Percentiles rank a stretch among this genome's conserved stretches.
Evolutionary conservation across 1,284 basidiomycete species (phyloP).

Genomic region (Ustilago vetiveriae): DNA sequence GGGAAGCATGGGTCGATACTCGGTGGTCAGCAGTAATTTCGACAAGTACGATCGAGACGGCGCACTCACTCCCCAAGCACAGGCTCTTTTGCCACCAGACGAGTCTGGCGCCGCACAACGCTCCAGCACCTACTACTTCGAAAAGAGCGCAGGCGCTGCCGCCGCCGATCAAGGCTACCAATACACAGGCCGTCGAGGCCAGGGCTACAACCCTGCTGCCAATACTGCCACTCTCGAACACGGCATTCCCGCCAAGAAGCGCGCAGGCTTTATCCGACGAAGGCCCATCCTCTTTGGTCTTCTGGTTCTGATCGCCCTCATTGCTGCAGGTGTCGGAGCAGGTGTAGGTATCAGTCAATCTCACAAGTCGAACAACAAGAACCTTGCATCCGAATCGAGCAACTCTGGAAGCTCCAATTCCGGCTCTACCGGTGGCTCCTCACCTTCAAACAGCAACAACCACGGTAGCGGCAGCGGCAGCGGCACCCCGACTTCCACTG

Average conservation of each 20-base stretch:
- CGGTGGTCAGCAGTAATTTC: conserved; percentile 22
- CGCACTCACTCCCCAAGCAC: conserved; percentile 22
- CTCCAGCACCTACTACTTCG: conserved; percentile 48
- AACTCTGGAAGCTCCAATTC: conserved; percentile 5
- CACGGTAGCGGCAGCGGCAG: conserved; percentile 3
- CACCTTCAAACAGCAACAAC: conserved; percentile 3
- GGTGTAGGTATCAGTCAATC: conserved; percentile 38
- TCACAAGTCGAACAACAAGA: conserved; percentile 40
- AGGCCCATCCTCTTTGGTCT: conserved; percentile 33
- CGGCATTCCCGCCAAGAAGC: conserved; percentile 14
- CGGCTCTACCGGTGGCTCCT: conserved; percentile 8
- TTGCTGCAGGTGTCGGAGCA: conserved; percentile 44
- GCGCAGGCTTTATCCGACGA: conserved; percentile 29
- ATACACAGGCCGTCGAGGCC: conserved; percentile 36
- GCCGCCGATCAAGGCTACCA: conserved; percentile 7
- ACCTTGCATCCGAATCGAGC: conserved; percentile 9
- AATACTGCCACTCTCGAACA: conserved; percentile 19
- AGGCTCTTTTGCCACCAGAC: conserved; percentile 17
- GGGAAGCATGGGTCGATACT: conserved; percentile 32
- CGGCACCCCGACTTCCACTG: conserved; percentile 4
- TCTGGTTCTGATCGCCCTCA: conserved; percentile 38
- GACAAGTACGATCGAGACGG: conserved; percentile 39
- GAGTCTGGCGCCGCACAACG: conserved; percentile 6
- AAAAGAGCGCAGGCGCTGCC: conserved; percentile 37
- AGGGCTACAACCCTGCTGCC: conserved; percentile 42